Evolutionary conservation across 1,284 basidiomycete species (phyloP), one percentile per base, ranked within the genome.

Genomic region (Pseudozyma pruni): DNA sequence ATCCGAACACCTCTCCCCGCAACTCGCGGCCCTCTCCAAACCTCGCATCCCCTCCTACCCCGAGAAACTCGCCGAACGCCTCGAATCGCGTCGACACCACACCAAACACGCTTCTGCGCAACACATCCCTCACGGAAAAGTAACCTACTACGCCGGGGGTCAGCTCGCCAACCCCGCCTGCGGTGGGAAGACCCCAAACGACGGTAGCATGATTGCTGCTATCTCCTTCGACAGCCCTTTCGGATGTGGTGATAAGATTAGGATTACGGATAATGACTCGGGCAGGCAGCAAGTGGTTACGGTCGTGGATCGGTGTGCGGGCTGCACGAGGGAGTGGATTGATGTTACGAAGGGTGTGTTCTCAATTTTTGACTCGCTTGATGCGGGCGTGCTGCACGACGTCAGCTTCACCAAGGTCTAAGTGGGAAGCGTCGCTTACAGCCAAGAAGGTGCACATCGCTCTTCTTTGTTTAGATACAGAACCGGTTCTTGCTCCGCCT

Each of bases 321-420:
- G 43, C 0, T 73, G 71, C 50, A 53, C 39, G 10, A 11, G 32
- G 1, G 33, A 61, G 13, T 60, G 50, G 59, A 48, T 73, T n/a
- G 71, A 73, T 47, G 60, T 66, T 0, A 73, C 71, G 6, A 69
- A 73, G 51, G 71, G 60, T 14, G 71, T 69, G 7, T 73, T 73
- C 37, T 22, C 19, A 14, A 11, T 33, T 3, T 60, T 72, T 22
- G 33, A 13, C 11, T 8, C 13, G 4, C 37, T 72, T 34, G 43
- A 52, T 9, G 27, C 33, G 1, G 70, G 70, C 19, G 60, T 63
- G 0, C 31, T 72, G 37, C 10, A 57, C 4, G 58, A 38, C 20
- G 17, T 72, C 14, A 50, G 16, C 6, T 42, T 72, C 16, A 50
- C 19, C 40, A 68, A 50, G 45, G 29, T 40, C 13, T 61, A 23